phyloP scores from a whole-genome alignment of 1,284 basidiomycete species.

The Moesziomyces sp. region DNA sequence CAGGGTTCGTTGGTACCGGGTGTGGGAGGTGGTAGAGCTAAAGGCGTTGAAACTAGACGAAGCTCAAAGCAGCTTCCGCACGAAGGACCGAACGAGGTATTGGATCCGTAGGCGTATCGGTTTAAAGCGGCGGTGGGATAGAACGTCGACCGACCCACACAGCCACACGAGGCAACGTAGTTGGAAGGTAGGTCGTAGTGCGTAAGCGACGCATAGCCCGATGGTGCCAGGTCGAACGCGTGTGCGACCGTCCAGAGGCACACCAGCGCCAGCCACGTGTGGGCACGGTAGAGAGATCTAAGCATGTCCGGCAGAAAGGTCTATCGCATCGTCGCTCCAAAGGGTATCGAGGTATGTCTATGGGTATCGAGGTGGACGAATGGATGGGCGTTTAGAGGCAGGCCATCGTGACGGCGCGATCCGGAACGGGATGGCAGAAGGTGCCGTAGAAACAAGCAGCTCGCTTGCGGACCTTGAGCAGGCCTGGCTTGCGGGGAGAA shows the following conservation, averaged over 20 bases:
- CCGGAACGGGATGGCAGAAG: too few relatives aligned
- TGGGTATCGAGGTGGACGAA: too few relatives aligned
- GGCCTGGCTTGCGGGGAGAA: too few relatives aligned
- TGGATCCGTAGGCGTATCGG: conserved; percentile 45
- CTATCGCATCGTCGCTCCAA: too few relatives aligned
- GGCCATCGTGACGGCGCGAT: too few relatives aligned
- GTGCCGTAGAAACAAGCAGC: too few relatives aligned
- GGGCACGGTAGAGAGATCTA: too few relatives aligned
- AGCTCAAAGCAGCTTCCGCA: conserved; percentile 54
- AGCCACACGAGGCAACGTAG: conserved; percentile 60
- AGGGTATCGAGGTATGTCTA: too few relatives aligned
- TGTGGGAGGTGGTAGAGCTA: conserved; percentile 30
- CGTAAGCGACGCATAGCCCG: conserved; percentile 54
- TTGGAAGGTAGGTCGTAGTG: conserved; percentile 55
- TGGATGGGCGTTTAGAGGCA: too few relatives aligned
- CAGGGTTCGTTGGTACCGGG: conserved; percentile 22
- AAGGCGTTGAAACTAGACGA: conserved; percentile 47
- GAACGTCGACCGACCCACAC: conserved; percentile 44
- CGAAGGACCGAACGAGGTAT: conserved; percentile 50
- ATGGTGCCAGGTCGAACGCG: conserved; percentile 24
- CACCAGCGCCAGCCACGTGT: conserved; percentile 1
- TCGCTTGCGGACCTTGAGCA: too few relatives aligned
- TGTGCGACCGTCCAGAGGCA: background rate
- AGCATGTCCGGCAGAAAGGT: too few relatives aligned
- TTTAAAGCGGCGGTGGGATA: conserved; percentile 58